Evolutionary conservation across 2,329 filamentous ascomycete species (phyloP).

Genomic region (Calcarisporium arbuscula): DNA sequence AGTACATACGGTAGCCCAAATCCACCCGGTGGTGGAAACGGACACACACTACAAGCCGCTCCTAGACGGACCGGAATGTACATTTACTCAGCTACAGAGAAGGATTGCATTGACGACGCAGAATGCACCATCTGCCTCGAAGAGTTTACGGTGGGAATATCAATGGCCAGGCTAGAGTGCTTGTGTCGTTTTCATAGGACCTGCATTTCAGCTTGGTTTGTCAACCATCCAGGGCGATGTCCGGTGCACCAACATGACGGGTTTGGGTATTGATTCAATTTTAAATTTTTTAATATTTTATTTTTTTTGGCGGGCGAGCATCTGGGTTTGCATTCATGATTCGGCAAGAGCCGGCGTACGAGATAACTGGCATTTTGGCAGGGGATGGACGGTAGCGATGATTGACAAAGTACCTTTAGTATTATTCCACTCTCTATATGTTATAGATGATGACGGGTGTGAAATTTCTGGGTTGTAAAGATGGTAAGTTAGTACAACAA

Average conservation of each 20-base stretch:
- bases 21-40: slow-evolving; percentile 16
- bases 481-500: no score
- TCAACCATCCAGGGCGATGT: slow-evolving; percentile 55
- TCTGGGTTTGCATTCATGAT: no score
- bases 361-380: no score
- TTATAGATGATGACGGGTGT: no score
- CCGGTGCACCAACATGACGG: slow-evolving; percentile 61
- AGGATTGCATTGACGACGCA: slow-evolving; percentile 61
- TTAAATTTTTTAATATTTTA: not conserved
- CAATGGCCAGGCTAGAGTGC: slow-evolving; percentile 62
- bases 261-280: slow-evolving; percentile 33
- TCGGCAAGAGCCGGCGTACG: no score
- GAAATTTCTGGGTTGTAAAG: no score
- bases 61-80: slow-evolving; percentile 54
- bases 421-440: no score
- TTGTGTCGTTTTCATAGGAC: slow-evolving; percentile 57
- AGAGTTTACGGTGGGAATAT: slow-evolving; percentile 55
- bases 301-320: slow-evolving; percentile 1
- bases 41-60: slow-evolving; percentile 19
- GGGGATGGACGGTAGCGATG: no score
- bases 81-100: slow-evolving; percentile 58
- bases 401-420: no score
- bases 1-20: slow-evolving; percentile 40
- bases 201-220: slow-evolving; percentile 59
- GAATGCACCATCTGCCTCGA: slow-evolving; percentile 65